Evolutionary conservation across 805 yeast species (phyloP), one percentile per base, ranked within the genome.

Genomic region (Ogataea salicorniae): DNA sequence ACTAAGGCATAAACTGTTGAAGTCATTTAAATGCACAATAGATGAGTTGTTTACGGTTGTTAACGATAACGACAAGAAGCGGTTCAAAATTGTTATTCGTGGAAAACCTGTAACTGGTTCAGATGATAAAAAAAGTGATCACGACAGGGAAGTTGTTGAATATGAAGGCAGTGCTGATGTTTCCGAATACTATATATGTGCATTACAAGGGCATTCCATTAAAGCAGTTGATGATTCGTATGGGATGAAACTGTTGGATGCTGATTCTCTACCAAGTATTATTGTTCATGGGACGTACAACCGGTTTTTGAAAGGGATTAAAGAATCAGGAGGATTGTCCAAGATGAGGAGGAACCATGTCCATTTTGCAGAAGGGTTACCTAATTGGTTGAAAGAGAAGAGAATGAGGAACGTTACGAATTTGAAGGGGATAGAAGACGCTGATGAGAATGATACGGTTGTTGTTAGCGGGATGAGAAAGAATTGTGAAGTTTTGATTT

Each of bases 141-240:
- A 39, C 36, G 38, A 23, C 14, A 39, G 35, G 33, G 53, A 45
- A 22, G 46, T 36, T 5, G 14, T 16, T 9, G 34, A 31, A n/a
- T 51, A 46, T 31, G 37, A 39, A 13, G 36, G 41, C 3, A 40
- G 17, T 5, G 22, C 11, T 7, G 44, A 39, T 5, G 56, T 56
- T 9, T 66, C 62, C 6, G 67, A 56, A 5, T 66, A 61, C 13
- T 58, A 44, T 11, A 79, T 92, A n/a, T 80, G 97, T 61, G 98
- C 99, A 4, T 83, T 84, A 45, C 99, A 94, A 65, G 99, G 99
- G 4, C 99, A 94, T 64, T 81, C 95, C 0, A 67, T 92, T 5
- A 60, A 63, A 34, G 48, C 57, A 0, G 70, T 81, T 1, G 29
- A 63, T 79, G 29, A 61, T 45, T 41, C 70, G 60, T 35, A 58